Conservation (phyloP, 352 stramenopile genomes). For the Phytophthora lateralis region DNA sequence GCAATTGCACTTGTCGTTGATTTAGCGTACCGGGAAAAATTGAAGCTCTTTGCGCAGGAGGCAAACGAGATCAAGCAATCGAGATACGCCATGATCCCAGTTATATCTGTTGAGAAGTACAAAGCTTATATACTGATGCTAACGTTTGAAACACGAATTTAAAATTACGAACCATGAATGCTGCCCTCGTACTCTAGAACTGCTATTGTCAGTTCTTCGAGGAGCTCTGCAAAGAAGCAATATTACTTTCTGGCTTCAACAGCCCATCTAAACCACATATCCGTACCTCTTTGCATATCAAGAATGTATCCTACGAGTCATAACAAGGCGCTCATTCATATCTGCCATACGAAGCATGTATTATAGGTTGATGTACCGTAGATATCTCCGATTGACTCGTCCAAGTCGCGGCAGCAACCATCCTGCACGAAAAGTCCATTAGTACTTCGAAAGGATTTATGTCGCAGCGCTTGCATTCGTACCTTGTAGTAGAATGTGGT, state of each 20-base stretch:
- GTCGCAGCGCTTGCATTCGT: background rate
- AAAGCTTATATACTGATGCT: background rate
- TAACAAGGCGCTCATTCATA: conserved; percentile 8
- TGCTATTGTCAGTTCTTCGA: conserved; percentile 77
- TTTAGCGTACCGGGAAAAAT: conserved; percentile 61
- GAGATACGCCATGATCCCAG: conserved; percentile 62
- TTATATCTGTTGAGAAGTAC: conserved; percentile 58
- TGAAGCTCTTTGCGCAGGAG: conserved; percentile 67
- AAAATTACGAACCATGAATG: conserved; percentile 54
- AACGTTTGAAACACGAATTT: background rate
- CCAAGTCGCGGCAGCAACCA: conserved; percentile 76
- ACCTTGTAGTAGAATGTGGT: conserved; percentile 90
- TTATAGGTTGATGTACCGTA: conserved; percentile 48
- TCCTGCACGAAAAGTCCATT: conserved; percentile 44
- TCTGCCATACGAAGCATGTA: background rate
- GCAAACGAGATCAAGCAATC: conserved; percentile 80
- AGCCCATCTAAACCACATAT: background rate
- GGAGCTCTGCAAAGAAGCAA: conserved; percentile 47
- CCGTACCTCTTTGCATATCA: conserved; percentile 75
- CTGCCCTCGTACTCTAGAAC: conserved; percentile 73
- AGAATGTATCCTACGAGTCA: conserved; percentile 67
- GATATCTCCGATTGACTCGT: conserved; percentile 82
- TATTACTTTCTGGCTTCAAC: background rate
- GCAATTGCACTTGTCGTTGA: background rate
- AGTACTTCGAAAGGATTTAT: background rate